A percentile compares a stretch with the other conserved stretches of the same genome.
Evolutionary conservation across 1,284 basidiomycete species (phyloP).

Genomic region (Puccinia triticina): DNA sequence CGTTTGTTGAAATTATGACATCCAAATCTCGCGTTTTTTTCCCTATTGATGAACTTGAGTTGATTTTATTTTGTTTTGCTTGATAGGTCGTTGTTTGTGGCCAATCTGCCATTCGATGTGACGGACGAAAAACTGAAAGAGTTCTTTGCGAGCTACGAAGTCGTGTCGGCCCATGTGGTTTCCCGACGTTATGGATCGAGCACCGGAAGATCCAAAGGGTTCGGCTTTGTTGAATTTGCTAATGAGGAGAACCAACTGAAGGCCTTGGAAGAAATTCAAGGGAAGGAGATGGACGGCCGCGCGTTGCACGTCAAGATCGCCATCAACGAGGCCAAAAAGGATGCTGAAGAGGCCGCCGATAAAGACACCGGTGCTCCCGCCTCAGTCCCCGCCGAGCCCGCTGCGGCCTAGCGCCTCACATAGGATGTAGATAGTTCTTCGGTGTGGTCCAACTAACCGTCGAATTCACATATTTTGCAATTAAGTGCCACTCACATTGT

Average conservation of each 20-base stretch:
- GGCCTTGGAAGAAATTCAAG: constrained; percentile 76
- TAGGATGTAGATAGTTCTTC: background rate
- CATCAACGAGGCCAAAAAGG: constrained; percentile 50
- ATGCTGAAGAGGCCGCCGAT: background rate
- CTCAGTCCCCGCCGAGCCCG: background rate
- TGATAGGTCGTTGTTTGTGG: constrained; percentile 76
- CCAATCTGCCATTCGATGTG: constrained; percentile 88
- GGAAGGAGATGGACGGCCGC: constrained; percentile 70
- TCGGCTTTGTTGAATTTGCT: constrained; percentile 89
- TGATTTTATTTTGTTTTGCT: background rate
- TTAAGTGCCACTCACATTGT: background rate
- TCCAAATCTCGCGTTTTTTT: background rate
- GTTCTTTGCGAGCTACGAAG: constrained; percentile 78
- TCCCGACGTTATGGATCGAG: constrained; percentile 76
- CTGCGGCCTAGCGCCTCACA: background rate
- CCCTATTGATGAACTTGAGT: background rate
- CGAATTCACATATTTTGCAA: background rate
- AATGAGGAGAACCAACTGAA: constrained; percentile 79
- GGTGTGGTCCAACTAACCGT: background rate
- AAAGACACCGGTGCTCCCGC: background rate
- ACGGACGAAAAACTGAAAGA: constrained; percentile 75
- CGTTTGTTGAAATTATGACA: background rate
- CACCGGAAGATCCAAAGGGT: constrained; percentile 79
- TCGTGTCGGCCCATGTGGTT: constrained; percentile 82
- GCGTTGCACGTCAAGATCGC: constrained; percentile 55